Evolutionary conservation across 2,329 filamentous ascomycete genomes (phyloP).

Genomic region (Chaetomium olivaceum): DNA sequence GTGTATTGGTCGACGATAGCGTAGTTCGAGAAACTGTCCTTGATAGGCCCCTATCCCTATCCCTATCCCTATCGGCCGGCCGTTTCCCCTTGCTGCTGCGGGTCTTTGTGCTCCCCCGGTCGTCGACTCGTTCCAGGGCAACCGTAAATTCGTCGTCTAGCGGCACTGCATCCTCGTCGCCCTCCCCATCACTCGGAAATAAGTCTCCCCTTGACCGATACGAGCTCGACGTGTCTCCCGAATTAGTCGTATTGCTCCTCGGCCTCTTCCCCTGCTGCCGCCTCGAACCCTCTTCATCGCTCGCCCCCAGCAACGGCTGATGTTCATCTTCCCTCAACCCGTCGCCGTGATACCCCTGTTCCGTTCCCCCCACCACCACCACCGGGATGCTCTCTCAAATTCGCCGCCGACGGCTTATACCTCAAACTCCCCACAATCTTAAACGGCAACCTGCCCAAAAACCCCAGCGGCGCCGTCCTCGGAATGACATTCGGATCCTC

Average conservation of each 20-base stretch:
- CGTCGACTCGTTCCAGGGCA: constrained; percentile 72
- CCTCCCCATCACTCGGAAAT: constrained; percentile 81
- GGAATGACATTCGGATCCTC: constrained; percentile 89
- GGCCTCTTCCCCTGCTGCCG: constrained; percentile 47
- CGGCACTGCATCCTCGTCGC: constrained; percentile 90
- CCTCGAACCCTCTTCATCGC: constrained; percentile 50
- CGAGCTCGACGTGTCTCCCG: constrained; percentile 80
- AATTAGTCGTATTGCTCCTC: constrained; percentile 77
- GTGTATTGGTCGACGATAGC: constrained; percentile 46
- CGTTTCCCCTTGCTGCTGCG: constrained; percentile 61
- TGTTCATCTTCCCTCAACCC: constrained; percentile 49
- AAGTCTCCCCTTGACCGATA: constrained; percentile 85
- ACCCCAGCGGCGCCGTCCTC: constrained; percentile 80
- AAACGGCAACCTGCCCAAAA: constrained; percentile 80
- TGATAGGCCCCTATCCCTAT: constrained; percentile 40
- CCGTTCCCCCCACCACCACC: constrained; percentile 44
- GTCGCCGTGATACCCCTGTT: constrained; percentile 23
- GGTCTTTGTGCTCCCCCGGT: constrained; percentile 68
- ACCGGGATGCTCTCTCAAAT: constrained; percentile 83
- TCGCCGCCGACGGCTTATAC: constrained; percentile 88
- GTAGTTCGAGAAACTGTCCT: constrained; percentile 62
- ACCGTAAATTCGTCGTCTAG: constrained; percentile 91
- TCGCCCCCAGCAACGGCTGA: constrained; percentile 65
- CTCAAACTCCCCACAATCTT: constrained; percentile 77
- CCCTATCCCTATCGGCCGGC: constrained; percentile 39